Evolutionary conservation across 1,139 yeast genomes (phyloP).

Genomic region (Taiozyma sp.): DNA sequence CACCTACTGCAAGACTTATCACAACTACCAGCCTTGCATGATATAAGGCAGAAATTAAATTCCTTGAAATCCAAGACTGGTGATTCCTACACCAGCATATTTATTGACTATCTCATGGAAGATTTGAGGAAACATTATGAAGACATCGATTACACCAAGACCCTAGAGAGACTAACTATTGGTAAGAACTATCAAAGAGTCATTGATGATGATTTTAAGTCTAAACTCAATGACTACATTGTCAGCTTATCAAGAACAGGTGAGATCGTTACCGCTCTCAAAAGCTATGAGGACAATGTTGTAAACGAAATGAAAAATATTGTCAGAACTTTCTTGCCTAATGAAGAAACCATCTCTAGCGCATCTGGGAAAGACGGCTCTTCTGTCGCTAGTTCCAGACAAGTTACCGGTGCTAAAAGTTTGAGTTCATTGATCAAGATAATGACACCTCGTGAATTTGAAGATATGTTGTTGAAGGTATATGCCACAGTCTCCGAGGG

Average conservation of each 20-base stretch:
- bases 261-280: slow-evolving; percentile 59
- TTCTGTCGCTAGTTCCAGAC: slow-evolving; percentile 9
- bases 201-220: slow-evolving; percentile 30
- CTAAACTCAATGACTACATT: slow-evolving; percentile 41
- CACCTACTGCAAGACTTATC: slow-evolving; percentile 48
- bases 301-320: slow-evolving; percentile 68
- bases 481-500: slow-evolving; percentile 68
- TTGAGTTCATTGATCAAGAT: slow-evolving; percentile 56
- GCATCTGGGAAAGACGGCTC: slow-evolving; percentile 19
- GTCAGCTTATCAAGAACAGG: slow-evolving; percentile 59
- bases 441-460: slow-evolving; percentile 71
- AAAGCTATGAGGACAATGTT: slow-evolving; percentile 62
- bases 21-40: slow-evolving; percentile 53
- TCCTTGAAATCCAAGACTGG: slow-evolving; percentile 57
- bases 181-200: slow-evolving; percentile 17
- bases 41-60: slow-evolving; percentile 47
- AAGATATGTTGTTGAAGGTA: slow-evolving; percentile 58
- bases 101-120: slow-evolving; percentile 48
- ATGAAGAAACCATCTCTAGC: slow-evolving; percentile 23
- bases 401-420: slow-evolving; percentile 26
- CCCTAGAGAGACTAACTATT: slow-evolving; percentile 44
- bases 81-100: slow-evolving; percentile 55
- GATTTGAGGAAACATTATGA: slow-evolving; percentile 61
- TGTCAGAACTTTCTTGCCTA: slow-evolving; percentile 63
- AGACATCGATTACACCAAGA: slow-evolving; percentile 41